Conservation (phyloP, 139 green algal species). For the Chlorella sp. region DNA sequence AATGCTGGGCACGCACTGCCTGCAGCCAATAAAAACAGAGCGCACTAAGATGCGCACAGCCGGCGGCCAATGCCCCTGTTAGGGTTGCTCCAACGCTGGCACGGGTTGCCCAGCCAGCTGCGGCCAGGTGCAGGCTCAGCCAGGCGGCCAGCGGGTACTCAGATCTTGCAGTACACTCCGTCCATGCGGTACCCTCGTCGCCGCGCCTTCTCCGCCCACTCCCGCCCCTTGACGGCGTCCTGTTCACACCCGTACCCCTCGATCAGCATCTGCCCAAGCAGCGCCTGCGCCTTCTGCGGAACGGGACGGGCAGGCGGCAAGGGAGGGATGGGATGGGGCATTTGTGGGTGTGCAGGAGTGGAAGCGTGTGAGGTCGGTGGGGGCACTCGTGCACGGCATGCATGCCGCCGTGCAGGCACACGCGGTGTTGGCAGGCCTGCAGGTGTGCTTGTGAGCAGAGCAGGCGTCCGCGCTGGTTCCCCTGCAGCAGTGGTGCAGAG, state of each 20-base stretch:
- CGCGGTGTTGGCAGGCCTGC: not conserved
- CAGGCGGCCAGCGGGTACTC: not conserved
- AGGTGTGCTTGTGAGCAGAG: not conserved
- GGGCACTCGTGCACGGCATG: not conserved
- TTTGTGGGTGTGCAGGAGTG: too few relatives aligned
- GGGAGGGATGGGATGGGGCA: not conserved
- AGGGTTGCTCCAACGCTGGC: too few relatives aligned
- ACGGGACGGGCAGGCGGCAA: not conserved
- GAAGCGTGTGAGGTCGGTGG: too few relatives aligned
- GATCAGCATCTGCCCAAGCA: slow-evolving; percentile 82
- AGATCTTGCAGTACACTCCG: slow-evolving; percentile 23
- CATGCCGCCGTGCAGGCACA: too few relatives aligned
- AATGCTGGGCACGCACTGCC: too few relatives aligned
- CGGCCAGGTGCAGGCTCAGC: too few relatives aligned
- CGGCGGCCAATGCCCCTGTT: too few relatives aligned
- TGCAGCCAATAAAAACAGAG: too few relatives aligned
- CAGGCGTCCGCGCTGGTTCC: too few relatives aligned
- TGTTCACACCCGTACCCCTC: slow-evolving; percentile 81
- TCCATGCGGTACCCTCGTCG: slow-evolving; percentile 78
- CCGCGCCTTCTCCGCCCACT: slow-evolving; percentile 72
- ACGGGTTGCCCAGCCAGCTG: too few relatives aligned
- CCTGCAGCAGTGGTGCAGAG: too few relatives aligned
- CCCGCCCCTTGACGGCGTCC: slow-evolving; percentile 56
- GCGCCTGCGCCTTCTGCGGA: slow-evolving; percentile 75
- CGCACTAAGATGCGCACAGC: too few relatives aligned